Evolutionary conservation across 257 asterid species (phyloP), one percentile per base, ranked within the genome.

Genomic region (Parsonsia alboflavescens): DNA sequence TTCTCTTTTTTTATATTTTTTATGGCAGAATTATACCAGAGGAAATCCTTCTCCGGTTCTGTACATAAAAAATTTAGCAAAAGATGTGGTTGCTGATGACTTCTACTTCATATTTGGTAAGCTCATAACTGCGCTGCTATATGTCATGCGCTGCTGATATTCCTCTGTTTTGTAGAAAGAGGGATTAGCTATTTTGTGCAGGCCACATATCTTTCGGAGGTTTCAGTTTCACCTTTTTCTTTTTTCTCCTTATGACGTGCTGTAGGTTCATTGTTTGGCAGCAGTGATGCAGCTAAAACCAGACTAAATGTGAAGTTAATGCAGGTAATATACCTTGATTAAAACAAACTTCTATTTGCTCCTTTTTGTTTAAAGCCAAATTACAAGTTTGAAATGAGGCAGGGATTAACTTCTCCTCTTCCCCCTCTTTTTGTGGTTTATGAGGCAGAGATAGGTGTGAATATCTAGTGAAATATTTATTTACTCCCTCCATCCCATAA

Each of bases 51-150:
- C 91, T 74, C 81, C 89, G 39, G 90, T 90, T 50, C 68, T 94
- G 85, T 94, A 94, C 81, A 78, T 88, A 62, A 94, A 94, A 87
- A 94, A 94, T 85, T 85, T 94, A 86, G 93, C 93, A 19, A 94
- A 90, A 77, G 99, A 94, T 80, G 98, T 92, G 76, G 87, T 82
- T 73, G 86, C 81, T 69, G 96, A 92, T 65, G 99, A 94, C 80
- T 84, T 94, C 81, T 90, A 86, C 86, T 89, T 83, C 65, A 72
- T 92, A 75, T 92, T 94, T 85, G 97, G 97, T 91, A 84, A 85
- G 96, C 77, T 33, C 21, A n/a, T 45, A 62, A 50, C 75, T 76
- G 62, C 39, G 17, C 30, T 59, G 36, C 19, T 56, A 7, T 58
- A 28, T 63, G 17, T 73, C 17, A 7, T 42, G 7, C 10, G 7